Evolutionary conservation across 202 grass and related monocot species (phyloP).

Genomic region (Digitaria exilis): DNA sequence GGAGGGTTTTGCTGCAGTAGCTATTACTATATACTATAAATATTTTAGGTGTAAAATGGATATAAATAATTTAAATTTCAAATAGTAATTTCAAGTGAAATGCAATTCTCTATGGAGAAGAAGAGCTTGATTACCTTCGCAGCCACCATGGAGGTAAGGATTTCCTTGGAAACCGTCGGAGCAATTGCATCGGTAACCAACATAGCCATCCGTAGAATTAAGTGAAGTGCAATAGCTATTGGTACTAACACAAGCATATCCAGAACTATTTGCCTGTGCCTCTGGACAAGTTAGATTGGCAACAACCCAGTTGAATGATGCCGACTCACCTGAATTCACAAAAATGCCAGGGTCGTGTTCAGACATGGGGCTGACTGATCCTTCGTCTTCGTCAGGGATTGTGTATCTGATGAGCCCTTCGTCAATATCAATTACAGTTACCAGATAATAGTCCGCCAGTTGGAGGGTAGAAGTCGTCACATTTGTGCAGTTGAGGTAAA

Average conservation of each 20-base stretch:
- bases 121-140: not conserved
- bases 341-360: not conserved
- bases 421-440: not conserved
- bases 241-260: slow-evolving; percentile 1
- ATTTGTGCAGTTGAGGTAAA: slow-evolving; percentile 30
- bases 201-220: not conserved
- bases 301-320: not conserved
- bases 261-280: not conserved
- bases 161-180: not conserved
- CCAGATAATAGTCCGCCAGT: not conserved
- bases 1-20: too few species aligned
- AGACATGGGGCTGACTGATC: not conserved
- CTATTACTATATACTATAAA: too few species aligned
- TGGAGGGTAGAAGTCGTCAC: not conserved
- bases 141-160: not conserved
- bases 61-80: too few species aligned
- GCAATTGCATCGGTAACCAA: slow-evolving; percentile 33
- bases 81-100: too few species aligned
- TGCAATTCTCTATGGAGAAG: too few species aligned
- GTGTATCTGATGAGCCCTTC: not conserved
- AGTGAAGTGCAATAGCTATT: not conserved
- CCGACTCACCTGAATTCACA: not conserved
- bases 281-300: slow-evolving; percentile 3
- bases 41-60: too few species aligned
- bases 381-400: accelerated